Evolutionary conservation across 345 rosid species (phyloP), one percentile per base, ranked within the genome.

Genomic region (Alliaria petiolata): DNA sequence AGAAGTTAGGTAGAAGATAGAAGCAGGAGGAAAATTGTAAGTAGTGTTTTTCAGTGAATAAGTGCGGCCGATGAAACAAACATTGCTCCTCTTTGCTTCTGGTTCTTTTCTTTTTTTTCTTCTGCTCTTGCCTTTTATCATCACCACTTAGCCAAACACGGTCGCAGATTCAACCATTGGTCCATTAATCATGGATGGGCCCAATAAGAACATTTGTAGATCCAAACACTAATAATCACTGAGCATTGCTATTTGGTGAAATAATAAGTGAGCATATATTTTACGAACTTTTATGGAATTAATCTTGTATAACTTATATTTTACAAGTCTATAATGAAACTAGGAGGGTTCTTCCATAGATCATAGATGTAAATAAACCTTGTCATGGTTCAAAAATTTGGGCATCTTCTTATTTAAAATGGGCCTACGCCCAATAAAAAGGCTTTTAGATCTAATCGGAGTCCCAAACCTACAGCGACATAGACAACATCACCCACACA

Each of bases 11-110:
- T 57, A 38, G 67, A 57, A 14, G 6, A 66, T 15, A 58, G 62
- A 74, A 54, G 66, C 26, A 57, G 49, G 60, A 74, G 60, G 60
- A 39, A 20, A 6, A 31, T 8, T 74, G 62, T 49, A 50, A 66
- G 72, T 65, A 74, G 72, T 58, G 46, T 47, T 73, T 39, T 65
- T 50, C 66, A 72, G 43, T 38, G 35, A 64, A 35, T 16, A 43
- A 71, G 25, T 62, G 71, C 59, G 60, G 60, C 50, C 3, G 28
- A 65, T 38, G 19, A 20, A 45, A 39, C n/a, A n/a, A n/a, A n/a
- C 59, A 51, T 70, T 51, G 53, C 45, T 51, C 67, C 61, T 62
- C 31, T 43, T 22, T 43, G 38, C 46, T 51, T 71, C 44, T 51
- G 44, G 22, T 25, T 20, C 15, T 2, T 1, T 20, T 5, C n/a